A percentile compares a stretch with the other conserved stretches of the same genome.
Conservation (phyloP, 2,329 filamentous ascomycete genomes). For the Talaromyces sp. region DNA sequence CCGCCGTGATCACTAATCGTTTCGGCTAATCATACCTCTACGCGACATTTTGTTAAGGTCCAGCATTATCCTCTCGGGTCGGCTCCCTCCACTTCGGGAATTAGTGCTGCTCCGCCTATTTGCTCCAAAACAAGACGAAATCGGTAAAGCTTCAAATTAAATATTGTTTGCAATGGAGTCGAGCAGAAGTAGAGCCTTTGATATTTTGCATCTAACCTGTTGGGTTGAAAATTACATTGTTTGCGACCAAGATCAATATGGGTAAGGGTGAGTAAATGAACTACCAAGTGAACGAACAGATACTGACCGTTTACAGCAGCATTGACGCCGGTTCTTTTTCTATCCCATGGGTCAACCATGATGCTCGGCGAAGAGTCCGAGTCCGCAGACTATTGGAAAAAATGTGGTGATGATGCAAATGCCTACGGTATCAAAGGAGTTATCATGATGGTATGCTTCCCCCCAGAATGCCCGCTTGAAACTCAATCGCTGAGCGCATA, state of each 20-base stretch:
- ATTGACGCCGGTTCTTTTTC: conserved; percentile 57
- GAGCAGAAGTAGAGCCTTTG: not conserved
- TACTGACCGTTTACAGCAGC: not conserved
- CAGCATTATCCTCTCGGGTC: not conserved
- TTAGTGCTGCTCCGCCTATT: not conserved
- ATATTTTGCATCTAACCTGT: not conserved
- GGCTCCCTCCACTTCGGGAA: not conserved
- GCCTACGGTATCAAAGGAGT: conserved; percentile 56
- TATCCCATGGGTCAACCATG: conserved; percentile 68
- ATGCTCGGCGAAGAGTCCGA: conserved; percentile 62
- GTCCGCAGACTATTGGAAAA: conserved; percentile 62
- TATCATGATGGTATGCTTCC: conserved; percentile 26
- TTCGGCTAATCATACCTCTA: not conserved
- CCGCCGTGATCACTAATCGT: not conserved
- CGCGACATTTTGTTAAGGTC: not conserved
- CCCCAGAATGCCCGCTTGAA: not conserved
- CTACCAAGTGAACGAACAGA: not conserved
- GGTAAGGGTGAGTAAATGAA: not conserved
- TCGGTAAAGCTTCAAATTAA: not conserved
- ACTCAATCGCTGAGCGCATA: not conserved
- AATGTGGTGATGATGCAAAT: conserved; percentile 59
- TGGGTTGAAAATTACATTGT: not conserved
- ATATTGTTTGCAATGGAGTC: not conserved
- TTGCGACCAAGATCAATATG: not conserved
- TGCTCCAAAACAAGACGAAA: not conserved